Evolutionary conservation across 176 grass and related monocot species (phyloP).

Genomic region (barley (Hordeum vulgare)): DNA sequence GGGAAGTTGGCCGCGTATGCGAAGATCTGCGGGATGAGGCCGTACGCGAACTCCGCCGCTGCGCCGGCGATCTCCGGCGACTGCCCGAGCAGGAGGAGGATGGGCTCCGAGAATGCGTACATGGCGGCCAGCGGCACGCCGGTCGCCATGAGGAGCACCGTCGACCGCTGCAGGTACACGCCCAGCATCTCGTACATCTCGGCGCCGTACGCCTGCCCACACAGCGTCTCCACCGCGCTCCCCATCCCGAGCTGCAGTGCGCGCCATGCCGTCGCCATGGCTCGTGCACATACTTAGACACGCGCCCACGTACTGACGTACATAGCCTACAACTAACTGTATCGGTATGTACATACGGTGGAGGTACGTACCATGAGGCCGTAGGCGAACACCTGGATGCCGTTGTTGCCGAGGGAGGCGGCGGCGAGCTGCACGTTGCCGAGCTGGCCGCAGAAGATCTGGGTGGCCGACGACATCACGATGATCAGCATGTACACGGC

Average conservation of each 20-base stretch:
- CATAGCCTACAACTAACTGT: background rate
- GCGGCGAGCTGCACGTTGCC: constrained; percentile 75
- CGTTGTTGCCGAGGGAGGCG: constrained; percentile 72
- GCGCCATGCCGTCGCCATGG: background rate
- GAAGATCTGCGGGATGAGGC: constrained; percentile 95
- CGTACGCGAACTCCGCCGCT: constrained; percentile 59
- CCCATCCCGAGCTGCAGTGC: constrained; percentile 72
- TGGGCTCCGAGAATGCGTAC: constrained; percentile 61
- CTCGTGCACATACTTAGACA: background rate
- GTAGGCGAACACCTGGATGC: constrained; percentile 76
- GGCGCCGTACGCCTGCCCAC: constrained; percentile 78
- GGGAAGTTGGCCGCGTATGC: constrained; percentile 85
- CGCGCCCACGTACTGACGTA: background rate
- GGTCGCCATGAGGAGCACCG: constrained; percentile 62
- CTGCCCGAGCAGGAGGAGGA: constrained; percentile 61
- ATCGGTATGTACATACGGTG: background rate
- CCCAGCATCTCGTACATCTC: constrained; percentile 80
- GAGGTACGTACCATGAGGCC: constrained; percentile 45
- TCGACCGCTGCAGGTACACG: constrained; percentile 74
- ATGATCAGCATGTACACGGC: constrained; percentile 62
- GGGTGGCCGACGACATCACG: constrained; percentile 55
- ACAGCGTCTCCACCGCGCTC: constrained; percentile 90
- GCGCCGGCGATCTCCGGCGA: constrained; percentile 73
- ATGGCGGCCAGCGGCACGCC: constrained; percentile 68
- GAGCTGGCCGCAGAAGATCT: constrained; percentile 68